Evolutionary conservation across 2,329 filamentous ascomycete genomes (phyloP).

Genomic region (Alternaria rosae): DNA sequence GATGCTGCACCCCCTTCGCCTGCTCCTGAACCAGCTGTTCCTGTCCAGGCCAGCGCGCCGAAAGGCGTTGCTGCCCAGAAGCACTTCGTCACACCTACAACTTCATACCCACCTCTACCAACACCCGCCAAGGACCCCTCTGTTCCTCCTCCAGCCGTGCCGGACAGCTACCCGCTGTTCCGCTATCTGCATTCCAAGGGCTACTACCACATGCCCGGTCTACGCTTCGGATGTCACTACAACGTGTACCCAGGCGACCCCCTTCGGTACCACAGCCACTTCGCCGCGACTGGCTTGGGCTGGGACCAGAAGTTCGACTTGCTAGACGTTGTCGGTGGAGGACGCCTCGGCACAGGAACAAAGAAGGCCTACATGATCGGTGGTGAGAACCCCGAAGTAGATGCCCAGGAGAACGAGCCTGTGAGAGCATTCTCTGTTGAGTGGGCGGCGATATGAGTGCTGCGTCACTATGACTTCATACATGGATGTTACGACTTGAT

Average conservation of each 20-base stretch:
- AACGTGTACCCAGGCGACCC: constrained; percentile 96
- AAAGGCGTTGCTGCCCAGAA: constrained; percentile 30
- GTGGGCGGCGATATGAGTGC: constrained; percentile 83
- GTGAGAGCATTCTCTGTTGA: constrained; percentile 84
- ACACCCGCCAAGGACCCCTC: constrained; percentile 20
- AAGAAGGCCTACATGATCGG: constrained; percentile 95
- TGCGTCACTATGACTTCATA: background rate
- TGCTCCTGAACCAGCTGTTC: constrained; percentile 12
- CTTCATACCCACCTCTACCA: constrained; percentile 52
- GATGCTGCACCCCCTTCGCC: constrained; percentile 23
- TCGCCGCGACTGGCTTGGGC: constrained; percentile 80
- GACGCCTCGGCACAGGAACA: constrained; percentile 88
- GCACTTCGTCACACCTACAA: constrained; percentile 55
- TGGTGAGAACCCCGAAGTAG: constrained; percentile 57
- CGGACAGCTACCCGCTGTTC: constrained; percentile 73
- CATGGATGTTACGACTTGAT: constrained; percentile 10
- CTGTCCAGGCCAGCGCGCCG: constrained; percentile 10
- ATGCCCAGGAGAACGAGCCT: constrained; percentile 45
- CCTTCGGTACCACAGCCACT: constrained; percentile 93
- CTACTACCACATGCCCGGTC: constrained; percentile 88
- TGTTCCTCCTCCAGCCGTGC: constrained; percentile 45
- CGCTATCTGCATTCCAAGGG: constrained; percentile 78
- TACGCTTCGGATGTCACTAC: constrained; percentile 94
- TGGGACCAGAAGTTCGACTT: constrained; percentile 89
- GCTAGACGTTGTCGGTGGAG: constrained; percentile 84